A percentile compares a stretch with the other conserved stretches of the same genome.
These are phyloP conservation scores for Microdochium nivale DNA, from an alignment of 2,329 filamentous ascomycete genomes.

Conservation along the genomic window DNA sequence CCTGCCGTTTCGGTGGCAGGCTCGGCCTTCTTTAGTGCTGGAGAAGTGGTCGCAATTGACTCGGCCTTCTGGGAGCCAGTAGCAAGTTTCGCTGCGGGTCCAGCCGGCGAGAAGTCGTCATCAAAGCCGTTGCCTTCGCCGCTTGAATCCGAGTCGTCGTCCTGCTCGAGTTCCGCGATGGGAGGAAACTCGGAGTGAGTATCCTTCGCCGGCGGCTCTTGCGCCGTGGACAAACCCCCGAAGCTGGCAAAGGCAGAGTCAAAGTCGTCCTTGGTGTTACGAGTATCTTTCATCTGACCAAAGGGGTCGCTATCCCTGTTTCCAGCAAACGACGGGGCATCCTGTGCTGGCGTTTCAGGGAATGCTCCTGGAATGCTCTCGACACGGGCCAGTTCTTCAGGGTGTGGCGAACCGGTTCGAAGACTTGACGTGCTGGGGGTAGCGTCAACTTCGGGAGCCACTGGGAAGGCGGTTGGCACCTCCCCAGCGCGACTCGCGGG, in stretches of 20 bases:
- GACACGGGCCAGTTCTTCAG: constrained; percentile 13
- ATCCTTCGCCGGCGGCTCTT: constrained; percentile 33
- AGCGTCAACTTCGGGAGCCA: constrained; percentile 18
- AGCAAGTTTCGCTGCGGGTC: constrained; percentile 18
- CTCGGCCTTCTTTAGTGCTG: constrained; percentile 17
- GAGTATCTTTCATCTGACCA: constrained; percentile 37
- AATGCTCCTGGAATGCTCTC: constrained; percentile 42
- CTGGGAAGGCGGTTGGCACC: constrained; percentile 3
- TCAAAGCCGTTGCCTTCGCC: constrained; percentile 81
- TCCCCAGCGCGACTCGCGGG: constrained; percentile 55
- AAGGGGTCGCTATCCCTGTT: constrained; percentile 40
- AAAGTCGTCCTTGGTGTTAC: constrained; percentile 70
- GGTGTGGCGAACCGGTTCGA: constrained; percentile 21
- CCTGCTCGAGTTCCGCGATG: constrained; percentile 75
- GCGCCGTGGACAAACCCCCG: constrained; percentile 39
- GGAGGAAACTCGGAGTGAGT: constrained; percentile 80
- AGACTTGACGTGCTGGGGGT: constrained; percentile 26
- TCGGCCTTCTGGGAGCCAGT: not conserved
- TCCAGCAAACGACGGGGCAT: constrained; percentile 14
- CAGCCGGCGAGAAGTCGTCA: constrained; percentile 76
- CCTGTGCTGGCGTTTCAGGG: constrained; percentile 30
- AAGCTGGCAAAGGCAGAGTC: constrained; percentile 80
- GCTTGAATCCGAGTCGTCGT: constrained; percentile 77
- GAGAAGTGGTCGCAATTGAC: constrained; percentile 8
- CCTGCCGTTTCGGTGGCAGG: constrained; percentile 16